phyloP scores from a whole-genome alignment of 1,284 basidiomycete species.

The Chondrostereum purpureum region DNA sequence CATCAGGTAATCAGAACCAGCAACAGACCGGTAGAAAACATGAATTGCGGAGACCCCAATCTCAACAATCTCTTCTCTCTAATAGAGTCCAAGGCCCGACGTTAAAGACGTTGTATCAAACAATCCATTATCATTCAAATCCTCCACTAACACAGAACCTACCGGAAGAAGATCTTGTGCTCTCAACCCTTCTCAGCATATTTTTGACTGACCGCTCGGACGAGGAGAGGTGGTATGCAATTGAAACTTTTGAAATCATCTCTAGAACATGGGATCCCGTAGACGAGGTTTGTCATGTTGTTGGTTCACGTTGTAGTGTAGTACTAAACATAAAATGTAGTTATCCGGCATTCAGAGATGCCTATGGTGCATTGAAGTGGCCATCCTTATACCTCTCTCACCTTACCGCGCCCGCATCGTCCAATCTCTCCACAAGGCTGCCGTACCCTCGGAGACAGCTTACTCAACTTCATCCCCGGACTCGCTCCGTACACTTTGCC shows the following conservation, averaged over 20 bases:
- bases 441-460: conserved; percentile 39
- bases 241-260: conserved; percentile 56
- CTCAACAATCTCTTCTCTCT: conserved; percentile 26
- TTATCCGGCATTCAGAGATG: conserved; percentile 46
- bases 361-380: conserved; percentile 63
- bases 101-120: conserved; percentile 33
- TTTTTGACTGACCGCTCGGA: conserved; percentile 40
- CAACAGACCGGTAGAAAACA: conserved; percentile 21
- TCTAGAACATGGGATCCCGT: conserved; percentile 47
- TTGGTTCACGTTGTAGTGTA: background rate
- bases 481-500: conserved; percentile 46
- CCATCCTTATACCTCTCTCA: conserved; percentile 28
- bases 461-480: conserved; percentile 37
- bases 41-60: conserved; percentile 32
- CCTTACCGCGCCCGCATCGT: conserved; percentile 42
- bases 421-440: conserved; percentile 38
- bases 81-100: conserved; percentile 15
- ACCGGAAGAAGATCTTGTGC: conserved; percentile 51
- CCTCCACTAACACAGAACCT: conserved; percentile 26
- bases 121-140: conserved; percentile 36
- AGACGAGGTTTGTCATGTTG: conserved; percentile 32
- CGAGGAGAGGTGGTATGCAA: conserved; percentile 47
- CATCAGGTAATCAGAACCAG: conserved; percentile 15
- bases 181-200: conserved; percentile 50
- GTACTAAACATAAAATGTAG: conserved; percentile 22